A percentile compares a stretch with the other conserved stretches of the same genome.
Evolutionary conservation across 805 yeast species (phyloP).

Genomic region (Saturnispora kantuleensis): DNA sequence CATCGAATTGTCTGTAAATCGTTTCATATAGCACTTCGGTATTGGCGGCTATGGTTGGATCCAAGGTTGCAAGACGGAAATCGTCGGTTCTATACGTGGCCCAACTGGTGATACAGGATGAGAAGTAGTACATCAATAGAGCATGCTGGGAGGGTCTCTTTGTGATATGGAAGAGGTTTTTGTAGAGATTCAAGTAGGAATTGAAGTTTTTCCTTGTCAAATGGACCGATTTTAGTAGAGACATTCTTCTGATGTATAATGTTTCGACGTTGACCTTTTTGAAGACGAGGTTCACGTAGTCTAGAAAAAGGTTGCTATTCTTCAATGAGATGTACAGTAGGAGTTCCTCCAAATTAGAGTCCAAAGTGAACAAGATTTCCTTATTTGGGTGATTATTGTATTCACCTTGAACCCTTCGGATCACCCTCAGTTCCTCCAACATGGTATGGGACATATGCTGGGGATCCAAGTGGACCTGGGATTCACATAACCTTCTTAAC

Average conservation of each 20-base stretch:
- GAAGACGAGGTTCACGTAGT: conserved; percentile 26
- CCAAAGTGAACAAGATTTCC: conserved; percentile 27
- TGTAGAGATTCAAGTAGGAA: conserved; percentile 31
- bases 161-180: conserved; percentile 27
- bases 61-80: conserved; percentile 23
- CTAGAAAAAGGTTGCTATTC: conserved; percentile 35
- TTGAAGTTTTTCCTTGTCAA: conserved; percentile 30
- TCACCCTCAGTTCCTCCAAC: conserved; percentile 4
- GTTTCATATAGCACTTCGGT: conserved; percentile 31
- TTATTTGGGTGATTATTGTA: conserved; percentile 3
- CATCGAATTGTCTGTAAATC: conserved; percentile 23
- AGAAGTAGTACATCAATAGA: conserved; percentile 34
- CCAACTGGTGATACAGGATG: conserved; percentile 42
- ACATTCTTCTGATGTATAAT: conserved; percentile 34
- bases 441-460: neutral
- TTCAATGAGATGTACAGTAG: conserved; percentile 41
- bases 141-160: conserved; percentile 38
- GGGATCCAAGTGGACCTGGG: conserved; percentile 4
- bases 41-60: conserved; percentile 13
- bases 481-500: conserved; percentile 1
- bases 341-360: conserved; percentile 31
- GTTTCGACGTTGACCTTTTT: conserved; percentile 24
- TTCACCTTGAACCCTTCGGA: conserved; percentile 2
- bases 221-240: conserved; percentile 35
- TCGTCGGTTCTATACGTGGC: conserved; percentile 39